Base-by-base conservation (phyloP, 2,329 filamentous ascomycete genomes). In the Penicillium digitatum region DNA sequence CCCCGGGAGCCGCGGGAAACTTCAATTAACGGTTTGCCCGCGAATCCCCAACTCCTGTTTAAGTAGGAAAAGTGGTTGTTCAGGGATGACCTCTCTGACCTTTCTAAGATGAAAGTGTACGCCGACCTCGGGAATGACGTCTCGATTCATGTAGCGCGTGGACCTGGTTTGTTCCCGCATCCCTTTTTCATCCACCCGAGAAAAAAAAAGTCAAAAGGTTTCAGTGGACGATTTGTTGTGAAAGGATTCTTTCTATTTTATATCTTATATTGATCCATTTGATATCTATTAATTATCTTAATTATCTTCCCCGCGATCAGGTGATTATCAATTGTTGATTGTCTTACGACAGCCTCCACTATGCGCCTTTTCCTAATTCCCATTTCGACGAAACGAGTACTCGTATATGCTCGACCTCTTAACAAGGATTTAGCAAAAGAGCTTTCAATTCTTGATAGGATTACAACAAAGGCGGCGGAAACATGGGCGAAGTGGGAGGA, bases 341-440 rank as follows among this genome's bases (percentile, higher is more conserved):
- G 26, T 39, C 22, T 31, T 12, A 24, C n/a, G 29, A 27, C 14
- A 34, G 32, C n/a, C 9, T 29, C 27, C 40, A 37, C 50, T 58
- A 97, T 99, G 94, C 89, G 91, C 72, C 82, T 99, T 74, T 96
- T 91, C 76, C 86, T 99, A 61, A 83, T 99, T 54, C 94, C 94
- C 59, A 87, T 99, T 66, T 95, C 93, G 56, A 95, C 91, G 62
- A 85, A 89, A 69, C 88, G 92, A 68, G 92, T 90, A 48, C 84
- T 99, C 59, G 85, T 99, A 67, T 97, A 96, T 79, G 95, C 90
- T 75, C 89, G 96, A 70, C 87, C 87, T 61, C 77, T 89, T 60
- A 81, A 85, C 67, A 75, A 79, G 49, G 78, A 83, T 45, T 74
- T 81, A 35, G 72, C 81, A 9, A 76, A 80, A 37, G 76, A 81